phyloP scores from a whole-genome alignment of 345 rosid genomes.

The Linum trigynum region DNA sequence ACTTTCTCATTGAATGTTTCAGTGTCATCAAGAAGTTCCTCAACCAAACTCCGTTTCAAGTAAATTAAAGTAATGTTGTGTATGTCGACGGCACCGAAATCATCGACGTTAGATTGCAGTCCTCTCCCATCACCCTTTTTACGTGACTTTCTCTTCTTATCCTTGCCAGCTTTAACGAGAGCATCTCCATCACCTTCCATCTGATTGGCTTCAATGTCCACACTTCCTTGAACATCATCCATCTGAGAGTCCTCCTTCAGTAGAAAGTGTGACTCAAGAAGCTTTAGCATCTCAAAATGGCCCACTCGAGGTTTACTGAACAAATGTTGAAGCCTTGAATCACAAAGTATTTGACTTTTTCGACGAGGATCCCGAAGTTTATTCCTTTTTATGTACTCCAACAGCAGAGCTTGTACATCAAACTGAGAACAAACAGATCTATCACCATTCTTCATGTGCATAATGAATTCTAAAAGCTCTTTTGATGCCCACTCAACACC shows the following conservation, averaged over 20 bases:
- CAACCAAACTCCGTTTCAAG: constrained; percentile 79
- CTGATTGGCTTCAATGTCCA: constrained; percentile 59
- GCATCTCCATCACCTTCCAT: constrained; percentile 59
- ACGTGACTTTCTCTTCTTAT: constrained; percentile 65
- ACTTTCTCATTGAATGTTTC: constrained; percentile 75
- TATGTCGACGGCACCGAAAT: constrained; percentile 86
- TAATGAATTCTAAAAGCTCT: constrained; percentile 85
- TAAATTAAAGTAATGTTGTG: constrained; percentile 82
- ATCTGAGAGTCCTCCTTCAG: constrained; percentile 59
- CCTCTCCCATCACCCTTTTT: constrained; percentile 53
- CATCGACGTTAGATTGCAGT: constrained; percentile 75
- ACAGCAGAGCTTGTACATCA: constrained; percentile 74
- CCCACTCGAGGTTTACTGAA: constrained; percentile 95
- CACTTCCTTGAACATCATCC: constrained; percentile 60
- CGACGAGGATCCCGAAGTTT: constrained; percentile 95
- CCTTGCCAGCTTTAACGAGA: constrained; percentile 46
- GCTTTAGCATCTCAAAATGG: constrained; percentile 97
- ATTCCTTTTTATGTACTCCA: constrained; percentile 81
- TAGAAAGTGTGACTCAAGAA: constrained; percentile 86
- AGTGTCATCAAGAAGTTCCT: constrained; percentile 70
- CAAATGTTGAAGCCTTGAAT: constrained; percentile 71
- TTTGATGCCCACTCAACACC: constrained; percentile 82
- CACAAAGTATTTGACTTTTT: constrained; percentile 91
- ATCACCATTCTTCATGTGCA: constrained; percentile 90
- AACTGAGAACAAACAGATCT: constrained; percentile 62